Base-by-base conservation (phyloP, 78 protist species). In the Parvularia atlantis region DNA sequence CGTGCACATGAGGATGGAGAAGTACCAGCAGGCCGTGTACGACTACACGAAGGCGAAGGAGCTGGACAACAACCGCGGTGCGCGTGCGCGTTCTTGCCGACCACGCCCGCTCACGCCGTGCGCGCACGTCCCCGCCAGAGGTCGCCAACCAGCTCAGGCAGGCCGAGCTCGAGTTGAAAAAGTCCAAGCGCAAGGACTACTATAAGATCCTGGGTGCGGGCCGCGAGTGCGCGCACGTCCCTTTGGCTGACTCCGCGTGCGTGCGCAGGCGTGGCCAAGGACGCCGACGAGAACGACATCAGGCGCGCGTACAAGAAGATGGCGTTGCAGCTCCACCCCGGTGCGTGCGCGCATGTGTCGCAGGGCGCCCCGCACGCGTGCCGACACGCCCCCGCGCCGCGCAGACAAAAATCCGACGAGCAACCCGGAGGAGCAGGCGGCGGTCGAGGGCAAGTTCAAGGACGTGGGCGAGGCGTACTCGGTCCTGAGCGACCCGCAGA, bases 391-490 rank as follows among this genome's bases (percentile, higher is more conserved):
- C n/a, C n/a, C n/a, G n/a, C n/a, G n/a, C n/a, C n/a, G n/a, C n/a
- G n/a, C n/a, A n/a, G n/a, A n/a, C n/a, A n/a, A n/a, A n/a, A n/a
- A n/a, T n/a, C n/a, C n/a, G n/a, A n/a, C n/a, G n/a, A n/a, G n/a
- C n/a, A 41, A 41, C 28, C 28, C 41, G 14, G 48, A 67, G n/a
- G 52, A 54, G 31, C 1, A n/a, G 10, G 37, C 2, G 59, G 80
- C 62, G n/a, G 70, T 76, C 22, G 73, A 74, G 43, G 57, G 24
- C 3, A 59, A 1, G 41, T 84, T 84, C 82, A 80, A 80, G 39
- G 71, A 80, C 24, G 46, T 84, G 13, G 26, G 19, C 67, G 89
- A 76, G 73, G 89, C 89, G 17, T 76, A 71, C 58, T 30, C 1
- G 11, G 41, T 62, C 31, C 76, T 84, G 22, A 11, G 39, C 26